phyloP scores from a whole-genome alignment of 805 yeast genomes.

The Metschnikowia rubicola region DNA sequence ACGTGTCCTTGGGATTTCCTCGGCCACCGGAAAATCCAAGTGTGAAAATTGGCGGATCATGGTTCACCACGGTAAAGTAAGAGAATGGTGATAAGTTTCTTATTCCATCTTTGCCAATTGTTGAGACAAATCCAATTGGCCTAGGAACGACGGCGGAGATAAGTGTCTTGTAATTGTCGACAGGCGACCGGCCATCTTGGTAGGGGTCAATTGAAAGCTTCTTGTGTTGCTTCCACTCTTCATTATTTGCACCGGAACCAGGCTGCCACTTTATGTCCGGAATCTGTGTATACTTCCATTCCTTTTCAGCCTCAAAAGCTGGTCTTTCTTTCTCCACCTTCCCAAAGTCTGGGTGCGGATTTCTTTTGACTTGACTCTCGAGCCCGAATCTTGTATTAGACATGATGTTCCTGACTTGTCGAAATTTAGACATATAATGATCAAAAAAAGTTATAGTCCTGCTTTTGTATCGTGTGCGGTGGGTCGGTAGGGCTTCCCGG shows the following conservation, averaged over 20 bases:
- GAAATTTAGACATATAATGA: background rate
- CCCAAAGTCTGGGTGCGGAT: slow-evolving; percentile 11
- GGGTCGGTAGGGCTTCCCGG: no score
- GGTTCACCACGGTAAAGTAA: slow-evolving; percentile 44
- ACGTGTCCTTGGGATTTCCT: slow-evolving; percentile 46
- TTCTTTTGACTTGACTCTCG: slow-evolving; percentile 6
- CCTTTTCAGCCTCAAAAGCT: slow-evolving; percentile 4
- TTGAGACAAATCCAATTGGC: slow-evolving; percentile 57
- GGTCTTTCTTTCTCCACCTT: slow-evolving; percentile 11
- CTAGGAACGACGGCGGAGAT: slow-evolving; percentile 56
- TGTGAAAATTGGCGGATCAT: slow-evolving; percentile 58
- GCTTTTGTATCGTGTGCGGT: no score
- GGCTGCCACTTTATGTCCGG: slow-evolving; percentile 38
- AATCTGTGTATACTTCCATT: slow-evolving; percentile 22
- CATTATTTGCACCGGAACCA: slow-evolving; percentile 46
- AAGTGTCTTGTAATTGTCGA: slow-evolving; percentile 48
- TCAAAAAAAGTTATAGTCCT: background rate
- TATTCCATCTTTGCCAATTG: slow-evolving; percentile 41
- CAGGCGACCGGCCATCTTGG: slow-evolving; percentile 31
- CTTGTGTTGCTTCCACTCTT: slow-evolving; percentile 42
- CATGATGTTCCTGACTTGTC: background rate
- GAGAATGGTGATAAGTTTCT: slow-evolving; percentile 61
- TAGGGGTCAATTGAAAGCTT: slow-evolving; percentile 51
- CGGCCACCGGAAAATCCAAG: slow-evolving; percentile 45
- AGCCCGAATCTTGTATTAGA: slow-evolving; percentile 2